Percentiles rank a stretch among this genome's conserved stretches.
Conservation (phyloP, 345 rosid species). For the Lepidium africanum region DNA sequence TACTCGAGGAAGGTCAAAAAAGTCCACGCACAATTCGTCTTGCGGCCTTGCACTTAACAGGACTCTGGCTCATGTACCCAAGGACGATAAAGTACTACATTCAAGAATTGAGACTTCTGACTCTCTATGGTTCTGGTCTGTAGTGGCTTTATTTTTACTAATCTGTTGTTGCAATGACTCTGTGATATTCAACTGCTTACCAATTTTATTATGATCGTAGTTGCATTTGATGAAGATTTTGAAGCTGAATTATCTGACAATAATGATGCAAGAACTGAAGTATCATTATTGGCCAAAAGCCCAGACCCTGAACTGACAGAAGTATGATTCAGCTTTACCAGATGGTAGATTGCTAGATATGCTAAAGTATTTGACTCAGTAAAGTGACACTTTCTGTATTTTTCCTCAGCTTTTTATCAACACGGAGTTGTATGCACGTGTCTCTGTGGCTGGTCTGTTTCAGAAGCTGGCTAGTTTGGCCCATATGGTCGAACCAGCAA, state of each 20-base stretch:
- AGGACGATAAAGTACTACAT: constrained; percentile 60
- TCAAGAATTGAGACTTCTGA: constrained; percentile 75
- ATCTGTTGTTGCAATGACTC: neutral
- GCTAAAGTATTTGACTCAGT: neutral
- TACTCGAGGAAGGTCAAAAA: constrained; percentile 83
- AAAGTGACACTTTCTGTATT: constrained; percentile 7
- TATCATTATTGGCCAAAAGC: constrained; percentile 55
- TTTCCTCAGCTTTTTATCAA: constrained; percentile 65
- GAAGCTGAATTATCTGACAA: constrained; percentile 85
- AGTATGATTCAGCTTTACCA: constrained; percentile 37
- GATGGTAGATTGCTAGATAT: neutral
- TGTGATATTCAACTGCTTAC: neutral
- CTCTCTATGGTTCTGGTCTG: constrained; percentile 92
- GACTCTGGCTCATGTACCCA: constrained; percentile 78
- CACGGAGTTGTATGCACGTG: constrained; percentile 92
- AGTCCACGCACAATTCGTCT: constrained; percentile 99
- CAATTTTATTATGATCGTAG: constrained; percentile 27
- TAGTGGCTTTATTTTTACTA: constrained; percentile 5
- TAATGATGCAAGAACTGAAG: constrained; percentile 74
- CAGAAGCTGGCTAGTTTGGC: constrained; percentile 63
- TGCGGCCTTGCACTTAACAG: constrained; percentile 86
- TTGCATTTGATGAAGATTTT: constrained; percentile 98
- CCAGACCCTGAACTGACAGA: constrained; percentile 77
- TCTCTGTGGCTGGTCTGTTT: constrained; percentile 78
- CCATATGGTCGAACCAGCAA: constrained; percentile 33